Percentiles rank a stretch among this genome's conserved stretches.
These are phyloP conservation scores for Ogataea wickerhamii DNA, from an alignment of 805 yeast genomes.

Conservation along the genomic window DNA sequence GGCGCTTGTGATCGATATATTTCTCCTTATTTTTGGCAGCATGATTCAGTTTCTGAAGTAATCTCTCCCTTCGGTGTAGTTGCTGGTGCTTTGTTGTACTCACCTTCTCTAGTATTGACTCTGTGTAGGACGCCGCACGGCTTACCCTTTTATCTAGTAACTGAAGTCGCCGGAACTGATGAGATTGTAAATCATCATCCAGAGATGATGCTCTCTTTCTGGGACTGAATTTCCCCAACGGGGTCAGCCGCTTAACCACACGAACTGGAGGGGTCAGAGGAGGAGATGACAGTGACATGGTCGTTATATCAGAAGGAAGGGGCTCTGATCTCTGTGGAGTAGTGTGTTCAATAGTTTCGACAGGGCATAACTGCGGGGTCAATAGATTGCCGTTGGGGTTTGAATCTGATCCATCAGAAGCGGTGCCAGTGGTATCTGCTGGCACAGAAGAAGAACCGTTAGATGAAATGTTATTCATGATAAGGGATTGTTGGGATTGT, in stretches of 20 bases:
- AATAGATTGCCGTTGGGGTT: constrained; percentile 2
- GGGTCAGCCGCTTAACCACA: constrained; percentile 22
- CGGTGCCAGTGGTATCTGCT: not conserved
- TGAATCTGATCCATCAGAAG: not conserved
- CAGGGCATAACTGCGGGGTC: constrained; percentile 12
- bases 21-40: constrained; percentile 17
- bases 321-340: constrained; percentile 7
- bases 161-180: constrained; percentile 16
- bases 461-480: constrained; percentile 6
- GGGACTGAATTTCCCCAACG: constrained; percentile 22
- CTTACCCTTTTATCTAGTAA: constrained; percentile 11
- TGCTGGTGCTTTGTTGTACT: constrained; percentile 6
- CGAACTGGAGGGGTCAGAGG: constrained; percentile 26
- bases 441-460: constrained; percentile 2
- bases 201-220: constrained; percentile 13
- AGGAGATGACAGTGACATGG: constrained; percentile 15
- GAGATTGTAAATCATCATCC: constrained; percentile 17
- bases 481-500: constrained; percentile 2
- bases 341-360: constrained; percentile 7
- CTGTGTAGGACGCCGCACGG: constrained; percentile 11
- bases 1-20: constrained; percentile 17
- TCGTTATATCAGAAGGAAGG: constrained; percentile 9
- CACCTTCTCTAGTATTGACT: constrained; percentile 7
- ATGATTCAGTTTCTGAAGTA: constrained; percentile 12
- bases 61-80: constrained; percentile 6